Evolutionary conservation across 345 rosid genomes (phyloP).

Genomic region (Eucalyptus virginea): DNA sequence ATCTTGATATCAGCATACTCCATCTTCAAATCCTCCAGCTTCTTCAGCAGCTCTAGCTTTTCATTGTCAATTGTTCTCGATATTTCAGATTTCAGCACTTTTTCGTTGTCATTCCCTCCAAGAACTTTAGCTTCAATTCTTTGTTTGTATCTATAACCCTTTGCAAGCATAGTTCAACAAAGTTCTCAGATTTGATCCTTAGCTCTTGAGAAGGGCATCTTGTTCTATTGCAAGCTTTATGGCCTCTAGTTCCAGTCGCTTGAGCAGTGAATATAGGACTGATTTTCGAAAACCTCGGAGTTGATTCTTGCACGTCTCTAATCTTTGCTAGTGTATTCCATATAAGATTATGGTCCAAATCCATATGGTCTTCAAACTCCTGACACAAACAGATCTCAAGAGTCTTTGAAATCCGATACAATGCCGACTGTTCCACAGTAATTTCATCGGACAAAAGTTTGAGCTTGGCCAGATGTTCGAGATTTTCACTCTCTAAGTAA

Average conservation of each 20-base stretch:
- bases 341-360: constrained; percentile 26
- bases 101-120: constrained; percentile 6
- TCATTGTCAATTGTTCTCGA: constrained; percentile 17
- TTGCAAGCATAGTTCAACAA: constrained; percentile 23
- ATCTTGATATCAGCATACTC: constrained; percentile 42
- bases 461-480: constrained; percentile 31
- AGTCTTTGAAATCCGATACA: constrained; percentile 30
- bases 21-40: constrained; percentile 42
- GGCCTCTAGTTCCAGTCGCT: constrained; percentile 50
- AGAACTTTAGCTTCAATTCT: constrained; percentile 34
- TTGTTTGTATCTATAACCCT: constrained; percentile 25
- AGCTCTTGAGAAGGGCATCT: constrained; percentile 29
- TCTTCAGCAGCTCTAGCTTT: constrained; percentile 24
- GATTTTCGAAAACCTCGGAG: constrained; percentile 31
- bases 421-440: constrained; percentile 28
- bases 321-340: constrained; percentile 22
- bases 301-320: constrained; percentile 39
- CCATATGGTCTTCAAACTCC: constrained; percentile 17
- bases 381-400: constrained; percentile 21
- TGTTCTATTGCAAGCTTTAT: constrained; percentile 31
- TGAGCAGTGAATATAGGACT: constrained; percentile 40
- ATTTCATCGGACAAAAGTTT: constrained; percentile 33
- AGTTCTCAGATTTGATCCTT: constrained; percentile 23
- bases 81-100: constrained; percentile 9
- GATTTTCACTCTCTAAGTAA: constrained; percentile 36